Evolutionary conservation across 208 protist genomes (phyloP).

Genomic region (Crithidia thermophila): DNA sequence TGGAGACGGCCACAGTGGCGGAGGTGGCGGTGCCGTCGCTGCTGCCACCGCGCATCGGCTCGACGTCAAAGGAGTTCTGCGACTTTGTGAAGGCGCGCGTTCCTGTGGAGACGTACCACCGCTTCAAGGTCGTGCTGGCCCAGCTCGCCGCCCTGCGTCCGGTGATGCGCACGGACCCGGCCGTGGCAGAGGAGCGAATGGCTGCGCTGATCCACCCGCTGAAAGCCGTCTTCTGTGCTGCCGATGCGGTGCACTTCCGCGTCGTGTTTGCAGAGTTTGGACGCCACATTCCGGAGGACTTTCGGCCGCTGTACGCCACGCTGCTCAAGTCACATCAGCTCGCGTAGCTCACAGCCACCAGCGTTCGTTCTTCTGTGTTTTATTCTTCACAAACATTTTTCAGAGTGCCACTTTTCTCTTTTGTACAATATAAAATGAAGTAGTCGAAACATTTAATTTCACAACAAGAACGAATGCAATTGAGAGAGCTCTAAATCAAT

Average conservation of each 20-base stretch:
- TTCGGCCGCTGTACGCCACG: slow-evolving; percentile 57
- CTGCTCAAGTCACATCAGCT: slow-evolving; percentile 33
- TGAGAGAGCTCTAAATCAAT: no score
- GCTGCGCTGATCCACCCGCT: slow-evolving; percentile 28
- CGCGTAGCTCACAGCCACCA: no score
- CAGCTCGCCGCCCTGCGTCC: slow-evolving; percentile 49
- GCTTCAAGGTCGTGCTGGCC: slow-evolving; percentile 57
- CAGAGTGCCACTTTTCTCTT: background rate
- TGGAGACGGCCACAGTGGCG: no score
- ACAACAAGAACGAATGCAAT: no score
- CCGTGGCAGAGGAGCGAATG: slow-evolving; percentile 19
- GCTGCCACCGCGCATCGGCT: slow-evolving; percentile 29
- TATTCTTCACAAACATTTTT: background rate
- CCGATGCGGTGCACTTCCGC: slow-evolving; percentile 30
- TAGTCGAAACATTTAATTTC: no score
- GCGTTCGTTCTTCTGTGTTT: background rate
- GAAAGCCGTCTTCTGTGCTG: slow-evolving; percentile 45
- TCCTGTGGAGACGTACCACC: slow-evolving; percentile 47
- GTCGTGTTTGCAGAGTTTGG: slow-evolving; percentile 60
- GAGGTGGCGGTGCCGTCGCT: background rate
- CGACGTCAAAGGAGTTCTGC: slow-evolving; percentile 83
- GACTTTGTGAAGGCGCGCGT: slow-evolving; percentile 73
- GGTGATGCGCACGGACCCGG: slow-evolving; percentile 11
- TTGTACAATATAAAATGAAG: no score
- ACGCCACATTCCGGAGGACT: slow-evolving; percentile 76